Conservation (phyloP, 2,329 filamentous ascomycete genomes). For the Aureobasidium lini region DNA sequence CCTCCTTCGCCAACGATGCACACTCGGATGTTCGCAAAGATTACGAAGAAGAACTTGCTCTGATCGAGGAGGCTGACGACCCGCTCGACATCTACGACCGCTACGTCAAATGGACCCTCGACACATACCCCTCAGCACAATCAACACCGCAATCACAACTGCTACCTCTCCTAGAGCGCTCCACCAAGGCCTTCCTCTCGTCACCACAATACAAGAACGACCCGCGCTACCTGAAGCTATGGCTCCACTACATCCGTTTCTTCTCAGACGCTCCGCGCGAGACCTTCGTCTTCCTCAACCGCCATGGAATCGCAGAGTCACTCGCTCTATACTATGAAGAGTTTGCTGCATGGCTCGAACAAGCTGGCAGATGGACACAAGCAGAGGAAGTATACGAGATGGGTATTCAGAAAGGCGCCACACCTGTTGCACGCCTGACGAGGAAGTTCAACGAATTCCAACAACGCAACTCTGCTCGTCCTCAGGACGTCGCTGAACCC, state of each 20-base stretch:
- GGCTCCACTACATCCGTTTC: constrained; percentile 87
- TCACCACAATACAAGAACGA: constrained; percentile 89
- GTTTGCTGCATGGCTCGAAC: constrained; percentile 88
- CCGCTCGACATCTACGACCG: constrained; percentile 92
- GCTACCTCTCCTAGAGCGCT: constrained; percentile 79
- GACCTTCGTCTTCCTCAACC: constrained; percentile 82
- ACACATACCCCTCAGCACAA: constrained; percentile 90
- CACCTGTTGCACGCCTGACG: constrained; percentile 69
- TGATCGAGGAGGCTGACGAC: constrained; percentile 81
- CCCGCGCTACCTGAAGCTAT: constrained; percentile 83
- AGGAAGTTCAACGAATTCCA: constrained; percentile 94
- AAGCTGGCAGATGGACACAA: constrained; percentile 74
- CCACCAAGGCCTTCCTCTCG: constrained; percentile 82
- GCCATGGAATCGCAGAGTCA: constrained; percentile 77
- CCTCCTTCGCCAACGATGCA: constrained; percentile 53
- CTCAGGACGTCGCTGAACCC: constrained; percentile 57
- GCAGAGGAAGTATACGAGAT: constrained; percentile 90
- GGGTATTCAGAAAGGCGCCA: constrained; percentile 80
- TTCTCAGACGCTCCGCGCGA: constrained; percentile 92
- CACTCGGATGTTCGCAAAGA: constrained; percentile 74
- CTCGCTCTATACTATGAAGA: constrained; percentile 95
- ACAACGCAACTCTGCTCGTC: constrained; percentile 61
- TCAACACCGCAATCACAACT: constrained; percentile 88
- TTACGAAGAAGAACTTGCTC: constrained; percentile 75
- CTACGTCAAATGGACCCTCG: constrained; percentile 94